phyloP scores from a whole-genome alignment of 2,329 filamentous ascomycete species.

The Elsinoe fawcettii region DNA sequence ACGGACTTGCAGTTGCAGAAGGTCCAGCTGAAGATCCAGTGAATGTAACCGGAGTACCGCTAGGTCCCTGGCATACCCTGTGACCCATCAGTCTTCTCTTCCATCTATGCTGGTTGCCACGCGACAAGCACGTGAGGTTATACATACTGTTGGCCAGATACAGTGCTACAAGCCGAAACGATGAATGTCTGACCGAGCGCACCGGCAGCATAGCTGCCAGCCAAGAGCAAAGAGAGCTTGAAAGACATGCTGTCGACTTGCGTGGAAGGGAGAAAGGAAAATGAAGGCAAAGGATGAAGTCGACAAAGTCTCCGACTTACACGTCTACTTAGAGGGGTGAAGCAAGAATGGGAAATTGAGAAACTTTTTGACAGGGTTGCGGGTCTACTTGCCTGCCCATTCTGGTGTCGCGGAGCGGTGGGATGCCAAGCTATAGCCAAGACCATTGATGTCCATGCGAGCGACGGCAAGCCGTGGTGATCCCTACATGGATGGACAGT shows the following conservation, averaged over 20 bases:
- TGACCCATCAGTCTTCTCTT: neutral
- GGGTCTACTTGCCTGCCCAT: slow-evolving; percentile 9
- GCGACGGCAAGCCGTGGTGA: neutral
- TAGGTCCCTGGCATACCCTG: slow-evolving; percentile 10
- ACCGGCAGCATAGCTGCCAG: slow-evolving; percentile 8
- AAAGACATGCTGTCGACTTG: neutral
- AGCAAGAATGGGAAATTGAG: neutral
- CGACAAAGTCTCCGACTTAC: neutral
- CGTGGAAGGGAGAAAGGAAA: neutral
- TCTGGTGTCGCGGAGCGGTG: slow-evolving; percentile 4
- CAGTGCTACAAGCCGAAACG: slow-evolving; percentile 6
- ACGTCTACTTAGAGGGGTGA: neutral
- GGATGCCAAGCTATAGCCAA: slow-evolving; percentile 11
- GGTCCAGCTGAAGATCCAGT: slow-evolving; percentile 1
- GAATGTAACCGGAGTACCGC: slow-evolving; percentile 11
- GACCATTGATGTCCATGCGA: neutral
- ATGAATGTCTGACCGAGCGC: slow-evolving; percentile 4
- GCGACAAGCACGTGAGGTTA: neutral
- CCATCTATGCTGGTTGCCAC: neutral
- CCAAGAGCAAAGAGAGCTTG: neutral
- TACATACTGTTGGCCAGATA: slow-evolving; percentile 9
- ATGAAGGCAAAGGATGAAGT: neutral
- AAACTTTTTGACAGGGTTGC: slow-evolving; percentile 2
- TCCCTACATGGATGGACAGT: slow-evolving; percentile 3
- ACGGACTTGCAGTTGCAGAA: neutral